These are phyloP conservation scores for Krasilnikovozyma curviuscula DNA, from an alignment of 768 basidiomycete genomes.

Conservation along the genomic window DNA sequence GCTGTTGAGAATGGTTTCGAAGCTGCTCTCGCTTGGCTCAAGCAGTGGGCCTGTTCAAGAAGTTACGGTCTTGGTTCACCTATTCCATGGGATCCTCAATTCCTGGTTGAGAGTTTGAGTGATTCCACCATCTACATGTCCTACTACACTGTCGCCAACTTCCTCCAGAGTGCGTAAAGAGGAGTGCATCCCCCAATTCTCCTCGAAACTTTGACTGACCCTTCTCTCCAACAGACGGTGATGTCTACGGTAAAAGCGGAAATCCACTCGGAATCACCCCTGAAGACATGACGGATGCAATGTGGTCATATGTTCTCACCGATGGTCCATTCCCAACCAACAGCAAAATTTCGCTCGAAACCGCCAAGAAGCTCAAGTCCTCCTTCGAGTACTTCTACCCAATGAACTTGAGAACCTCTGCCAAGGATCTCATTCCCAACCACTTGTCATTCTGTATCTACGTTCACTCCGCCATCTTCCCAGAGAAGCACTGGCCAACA, in stretches of 20 bases:
- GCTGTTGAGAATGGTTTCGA: constrained; percentile 89
- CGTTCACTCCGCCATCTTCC: constrained; percentile 85
- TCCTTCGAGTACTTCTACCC: constrained; percentile 96
- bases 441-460: constrained; percentile 87
- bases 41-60: constrained; percentile 97
- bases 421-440: constrained; percentile 90
- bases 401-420: constrained; percentile 91
- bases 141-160: constrained; percentile 85
- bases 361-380: constrained; percentile 65
- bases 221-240: constrained; percentile 33
- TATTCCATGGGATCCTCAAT: constrained; percentile 89
- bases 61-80: constrained; percentile 89
- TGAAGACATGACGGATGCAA: constrained; percentile 89
- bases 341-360: constrained; percentile 49
- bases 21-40: constrained; percentile 79
- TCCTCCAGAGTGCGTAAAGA: constrained; percentile 66
- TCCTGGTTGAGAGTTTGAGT: constrained; percentile 87
- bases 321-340: constrained; percentile 38
- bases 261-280: constrained; percentile 70
- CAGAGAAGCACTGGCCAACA: constrained; percentile 69
- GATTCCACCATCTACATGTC: constrained; percentile 98
- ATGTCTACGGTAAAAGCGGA: constrained; percentile 54
- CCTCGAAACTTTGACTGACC: background rate
- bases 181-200: background rate
- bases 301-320: constrained; percentile 87